Conservation (phyloP, 129 eudicot genomes). For the Kitagawia praeruptora region DNA sequence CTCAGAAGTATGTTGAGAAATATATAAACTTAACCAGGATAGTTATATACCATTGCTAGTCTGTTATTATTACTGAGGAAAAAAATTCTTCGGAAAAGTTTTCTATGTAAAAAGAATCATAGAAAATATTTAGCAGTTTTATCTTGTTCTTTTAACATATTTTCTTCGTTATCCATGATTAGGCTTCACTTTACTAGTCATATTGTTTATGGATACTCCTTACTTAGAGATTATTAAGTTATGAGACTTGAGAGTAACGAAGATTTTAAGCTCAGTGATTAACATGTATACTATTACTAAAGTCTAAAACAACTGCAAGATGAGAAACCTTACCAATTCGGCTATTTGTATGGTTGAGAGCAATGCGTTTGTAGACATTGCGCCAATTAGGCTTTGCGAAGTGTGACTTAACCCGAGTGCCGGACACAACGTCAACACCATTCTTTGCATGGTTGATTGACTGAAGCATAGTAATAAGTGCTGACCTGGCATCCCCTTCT, state of each 20-base stretch:
- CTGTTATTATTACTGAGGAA: no score
- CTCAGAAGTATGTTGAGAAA: not conserved
- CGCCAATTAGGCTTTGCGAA: constrained; percentile 83
- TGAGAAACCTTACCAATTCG: constrained; percentile 50
- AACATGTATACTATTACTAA: not conserved
- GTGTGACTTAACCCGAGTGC: constrained; percentile 76
- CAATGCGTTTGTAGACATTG: constrained; percentile 54
- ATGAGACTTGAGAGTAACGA: not conserved
- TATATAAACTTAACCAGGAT: not conserved
- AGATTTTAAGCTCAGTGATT: not conserved
- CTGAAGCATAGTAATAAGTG: constrained; percentile 75
- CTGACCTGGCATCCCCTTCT: constrained; percentile 79
- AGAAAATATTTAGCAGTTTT: not conserved
- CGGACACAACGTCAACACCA: constrained; percentile 72
- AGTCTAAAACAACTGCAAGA: not conserved
- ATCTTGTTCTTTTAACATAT: not conserved
- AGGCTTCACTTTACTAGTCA: not conserved
- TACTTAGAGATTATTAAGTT: not conserved
- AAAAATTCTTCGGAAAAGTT: no score
- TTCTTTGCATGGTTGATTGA: constrained; percentile 72
- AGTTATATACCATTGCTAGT: not conserved
- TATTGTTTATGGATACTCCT: not conserved
- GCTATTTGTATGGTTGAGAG: constrained; percentile 49
- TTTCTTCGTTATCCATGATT: not conserved
- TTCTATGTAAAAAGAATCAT: no score